Evolutionary conservation across 805 yeast species (phyloP).

Genomic region (Teunomyces cretensis): DNA sequence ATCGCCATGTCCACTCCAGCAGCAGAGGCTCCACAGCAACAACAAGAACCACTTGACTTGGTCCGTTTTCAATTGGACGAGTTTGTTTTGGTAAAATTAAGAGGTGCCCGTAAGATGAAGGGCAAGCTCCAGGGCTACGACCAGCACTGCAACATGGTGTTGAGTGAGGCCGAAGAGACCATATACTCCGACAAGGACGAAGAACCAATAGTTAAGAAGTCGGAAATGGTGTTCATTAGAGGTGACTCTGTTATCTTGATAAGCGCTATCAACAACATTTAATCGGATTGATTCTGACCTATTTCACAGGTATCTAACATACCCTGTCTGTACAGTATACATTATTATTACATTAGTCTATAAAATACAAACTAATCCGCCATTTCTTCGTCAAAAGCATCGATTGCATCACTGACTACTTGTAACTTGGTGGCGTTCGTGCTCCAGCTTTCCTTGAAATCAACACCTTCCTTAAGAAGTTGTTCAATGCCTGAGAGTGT

Average conservation of each 20-base stretch:
- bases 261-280: slow-evolving; percentile 35
- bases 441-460: slow-evolving; percentile 35
- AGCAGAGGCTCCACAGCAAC: slow-evolving; percentile 22
- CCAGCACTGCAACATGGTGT: slow-evolving; percentile 93
- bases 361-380: not conserved
- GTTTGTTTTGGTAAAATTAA: slow-evolving; percentile 77
- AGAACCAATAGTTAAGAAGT: slow-evolving; percentile 50
- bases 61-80: slow-evolving; percentile 87
- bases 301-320: not conserved
- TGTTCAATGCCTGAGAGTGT: slow-evolving; percentile 26
- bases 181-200: slow-evolving; percentile 54
- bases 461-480: slow-evolving; percentile 30
- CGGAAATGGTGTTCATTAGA: slow-evolving; percentile 92
- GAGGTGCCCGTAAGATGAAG: slow-evolving; percentile 90
- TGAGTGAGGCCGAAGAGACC: slow-evolving; percentile 89
- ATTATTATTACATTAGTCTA: not conserved
- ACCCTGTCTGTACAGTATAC: not conserved
- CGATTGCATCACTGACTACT: slow-evolving; percentile 22
- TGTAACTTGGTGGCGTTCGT: slow-evolving; percentile 33
- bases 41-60: slow-evolving; percentile 82
- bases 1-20: slow-evolving; percentile 29
- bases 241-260: slow-evolving; percentile 96
- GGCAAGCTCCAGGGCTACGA: slow-evolving; percentile 94
- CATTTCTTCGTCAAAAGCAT: slow-evolving; percentile 1
- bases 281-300: not conserved